phyloP scores from a whole-genome alignment of 2,329 filamentous ascomycete species.

The Rutstroemia sydowiana region DNA sequence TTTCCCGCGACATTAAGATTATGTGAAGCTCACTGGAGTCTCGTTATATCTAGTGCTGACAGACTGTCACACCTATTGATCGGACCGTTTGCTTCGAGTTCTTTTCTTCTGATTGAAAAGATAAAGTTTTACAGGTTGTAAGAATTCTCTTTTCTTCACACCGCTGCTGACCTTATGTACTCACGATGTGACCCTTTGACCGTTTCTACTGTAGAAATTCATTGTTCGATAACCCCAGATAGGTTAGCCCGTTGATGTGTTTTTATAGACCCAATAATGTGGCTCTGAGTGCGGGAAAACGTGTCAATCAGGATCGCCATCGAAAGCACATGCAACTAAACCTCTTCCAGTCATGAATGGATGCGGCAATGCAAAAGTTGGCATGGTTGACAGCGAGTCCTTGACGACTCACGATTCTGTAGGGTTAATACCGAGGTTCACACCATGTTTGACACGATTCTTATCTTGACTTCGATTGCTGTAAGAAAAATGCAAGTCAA shows the following conservation, averaged over 20 bases:
- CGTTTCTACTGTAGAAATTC: no score
- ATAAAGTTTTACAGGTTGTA: background rate
- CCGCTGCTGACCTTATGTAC: no score
- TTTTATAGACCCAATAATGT: constrained; percentile 16
- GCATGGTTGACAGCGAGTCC: constrained; percentile 8
- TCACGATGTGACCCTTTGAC: no score
- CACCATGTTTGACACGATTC: no score
- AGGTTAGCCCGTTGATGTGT: no score
- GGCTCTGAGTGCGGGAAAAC: constrained; percentile 19
- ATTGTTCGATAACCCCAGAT: no score
- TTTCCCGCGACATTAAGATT: background rate
- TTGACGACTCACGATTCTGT: background rate
- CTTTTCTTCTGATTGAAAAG: background rate
- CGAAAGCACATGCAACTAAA: constrained; percentile 10
- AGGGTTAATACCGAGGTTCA: background rate
- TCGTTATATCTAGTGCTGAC: background rate
- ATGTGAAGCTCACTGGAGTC: background rate
- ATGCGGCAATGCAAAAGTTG: background rate
- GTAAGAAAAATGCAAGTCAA: no score
- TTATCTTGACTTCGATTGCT: background rate
- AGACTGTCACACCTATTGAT: background rate
- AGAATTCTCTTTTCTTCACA: background rate
- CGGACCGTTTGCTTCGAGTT: background rate
- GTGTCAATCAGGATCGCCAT: constrained; percentile 18
- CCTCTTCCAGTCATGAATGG: constrained; percentile 17